phyloP scores from a whole-genome alignment of 768 basidiomycete species.

The Suillus sp. region DNA sequence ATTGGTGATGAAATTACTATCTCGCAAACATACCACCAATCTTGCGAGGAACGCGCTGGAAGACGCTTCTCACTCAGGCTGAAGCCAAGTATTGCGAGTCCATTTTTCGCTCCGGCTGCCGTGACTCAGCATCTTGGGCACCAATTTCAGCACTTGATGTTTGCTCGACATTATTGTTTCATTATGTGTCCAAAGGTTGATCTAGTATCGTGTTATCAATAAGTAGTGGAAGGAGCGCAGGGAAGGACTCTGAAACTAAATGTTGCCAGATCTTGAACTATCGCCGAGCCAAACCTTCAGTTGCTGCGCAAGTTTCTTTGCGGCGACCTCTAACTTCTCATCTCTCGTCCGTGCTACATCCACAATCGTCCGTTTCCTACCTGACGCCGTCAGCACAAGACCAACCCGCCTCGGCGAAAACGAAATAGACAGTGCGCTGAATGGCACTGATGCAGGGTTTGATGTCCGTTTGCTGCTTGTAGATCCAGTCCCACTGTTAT shows the following conservation, averaged over 20 bases:
- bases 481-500: constrained; percentile 11
- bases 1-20: too few species aligned
- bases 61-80: too few species aligned
- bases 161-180: too few species aligned
- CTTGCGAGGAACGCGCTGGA: too few species aligned
- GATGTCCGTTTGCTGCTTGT: constrained; percentile 4
- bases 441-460: constrained; percentile 30
- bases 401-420: constrained; percentile 44
- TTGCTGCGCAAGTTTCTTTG: constrained; percentile 52
- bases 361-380: constrained; percentile 54
- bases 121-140: neutral
- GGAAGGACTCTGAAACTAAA: neutral
- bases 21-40: too few species aligned
- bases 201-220: neutral
- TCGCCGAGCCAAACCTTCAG: constrained; percentile 45
- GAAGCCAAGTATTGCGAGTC: too few species aligned
- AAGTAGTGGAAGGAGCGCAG: neutral
- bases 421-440: constrained; percentile 39
- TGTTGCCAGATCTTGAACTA: neutral
- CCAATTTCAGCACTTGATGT: neutral
- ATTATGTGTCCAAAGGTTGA: neutral
- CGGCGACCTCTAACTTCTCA: constrained; percentile 58
- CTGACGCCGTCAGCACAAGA: constrained; percentile 33
- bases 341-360: constrained; percentile 52
- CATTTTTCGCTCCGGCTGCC: too few species aligned